These are phyloP conservation scores for Russula ochroleuca DNA, from an alignment of 768 basidiomycete genomes.

Conservation along the genomic window DNA sequence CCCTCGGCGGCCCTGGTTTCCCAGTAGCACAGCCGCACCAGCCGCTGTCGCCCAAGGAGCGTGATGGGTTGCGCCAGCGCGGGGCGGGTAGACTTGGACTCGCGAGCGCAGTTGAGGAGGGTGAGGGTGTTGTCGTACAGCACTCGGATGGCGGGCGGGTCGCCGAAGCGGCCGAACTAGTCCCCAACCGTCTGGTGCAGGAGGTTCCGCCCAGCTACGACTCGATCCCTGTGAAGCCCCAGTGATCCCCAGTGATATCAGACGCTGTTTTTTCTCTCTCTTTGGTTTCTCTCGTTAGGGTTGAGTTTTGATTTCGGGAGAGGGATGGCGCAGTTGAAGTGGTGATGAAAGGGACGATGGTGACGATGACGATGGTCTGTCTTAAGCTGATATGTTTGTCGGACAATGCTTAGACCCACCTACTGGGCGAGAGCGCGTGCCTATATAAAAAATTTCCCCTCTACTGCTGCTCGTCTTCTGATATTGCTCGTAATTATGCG, in stretches of 20 bases:
- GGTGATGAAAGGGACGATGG: neutral
- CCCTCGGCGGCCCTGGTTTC: slow-evolving; percentile 1
- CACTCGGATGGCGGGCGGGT: slow-evolving; percentile 33
- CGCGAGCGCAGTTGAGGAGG: slow-evolving; percentile 27
- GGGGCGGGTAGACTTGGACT: slow-evolving; percentile 28
- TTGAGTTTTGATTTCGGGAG: neutral
- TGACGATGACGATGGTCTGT: neutral
- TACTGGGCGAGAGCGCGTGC: neutral
- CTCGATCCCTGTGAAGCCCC: neutral
- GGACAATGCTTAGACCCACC: neutral
- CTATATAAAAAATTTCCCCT: neutral
- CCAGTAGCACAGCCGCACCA: slow-evolving; percentile 18
- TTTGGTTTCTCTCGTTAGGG: neutral
- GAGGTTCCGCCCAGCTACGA: slow-evolving; percentile 29
- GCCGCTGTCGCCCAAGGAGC: slow-evolving; percentile 31
- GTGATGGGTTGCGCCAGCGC: slow-evolving; percentile 30
- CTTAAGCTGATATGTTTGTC: neutral
- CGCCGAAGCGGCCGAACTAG: slow-evolving; percentile 3
- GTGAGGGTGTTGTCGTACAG: slow-evolving; percentile 29
- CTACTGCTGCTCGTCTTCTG: neutral
- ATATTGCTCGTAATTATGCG: neutral
- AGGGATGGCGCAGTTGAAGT: too few species aligned
- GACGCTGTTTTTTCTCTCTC: neutral
- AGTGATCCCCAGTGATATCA: neutral
- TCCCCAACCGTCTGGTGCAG: slow-evolving; percentile 16